Base-by-base conservation (phyloP, 768 basidiomycete genomes). In the Mycena epipterygia region DNA sequence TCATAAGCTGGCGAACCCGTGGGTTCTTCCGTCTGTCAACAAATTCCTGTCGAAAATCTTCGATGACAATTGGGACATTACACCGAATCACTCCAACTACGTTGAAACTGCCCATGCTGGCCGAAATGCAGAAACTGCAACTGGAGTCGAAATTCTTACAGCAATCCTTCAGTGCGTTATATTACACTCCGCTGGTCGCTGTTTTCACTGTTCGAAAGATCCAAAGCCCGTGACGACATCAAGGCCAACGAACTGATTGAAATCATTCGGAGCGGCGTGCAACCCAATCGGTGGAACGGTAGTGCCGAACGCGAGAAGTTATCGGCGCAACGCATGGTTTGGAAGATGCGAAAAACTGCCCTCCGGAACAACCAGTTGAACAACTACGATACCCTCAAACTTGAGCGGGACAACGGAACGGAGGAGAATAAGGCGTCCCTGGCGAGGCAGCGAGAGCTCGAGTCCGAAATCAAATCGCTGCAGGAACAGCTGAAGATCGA, bases 71-170 rank as follows among this genome's bases (percentile, higher is more conserved):
- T 76, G 74, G 72, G 62, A 71, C 7, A 35, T 69, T 12, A 76
- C 72, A 2, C 74, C 75, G 1, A 64, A 73, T 30, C 66, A 75
- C 29, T 61, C 75, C 13, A 77, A 78, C 33, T 52, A 75, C 49
- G n/a, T n/a, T n/a, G n/a, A n/a, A n/a, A n/a, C n/a, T n/a, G n/a
- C n/a, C n/a, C n/a, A n/a, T n/a, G n/a, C n/a, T n/a, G n/a, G n/a
- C n/a, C n/a, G n/a, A n/a, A n/a, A n/a, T n/a, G n/a, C n/a, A n/a
- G n/a, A n/a, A n/a, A n/a, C n/a, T n/a, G n/a, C n/a, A n/a, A n/a
- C n/a, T n/a, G n/a, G n/a, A n/a, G n/a, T n/a, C n/a, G n/a, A n/a
- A n/a, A n/a, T n/a, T n/a, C n/a, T n/a, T n/a, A n/a, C n/a, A n/a
- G n/a, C n/a, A n/a, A n/a, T n/a, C n/a, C n/a, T n/a, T n/a, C n/a